Evolutionary conservation across 1,284 basidiomycete species (phyloP).

Genomic region (Cutaneotrichosporon mucoides): DNA sequence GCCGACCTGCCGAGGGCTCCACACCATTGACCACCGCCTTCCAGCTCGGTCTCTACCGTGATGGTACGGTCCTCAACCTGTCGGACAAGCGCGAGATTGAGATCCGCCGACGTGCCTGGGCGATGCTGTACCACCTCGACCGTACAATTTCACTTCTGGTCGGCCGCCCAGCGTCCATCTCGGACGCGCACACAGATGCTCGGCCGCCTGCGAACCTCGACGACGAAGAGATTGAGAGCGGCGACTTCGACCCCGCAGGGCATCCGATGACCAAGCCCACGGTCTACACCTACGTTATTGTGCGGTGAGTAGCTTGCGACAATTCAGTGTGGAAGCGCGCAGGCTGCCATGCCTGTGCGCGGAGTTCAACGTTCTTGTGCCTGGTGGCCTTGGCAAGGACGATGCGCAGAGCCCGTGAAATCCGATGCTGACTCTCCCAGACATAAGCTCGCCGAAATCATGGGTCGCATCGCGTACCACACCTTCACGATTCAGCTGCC

Average conservation of each 20-base stretch:
- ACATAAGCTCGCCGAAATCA: constrained; percentile 49
- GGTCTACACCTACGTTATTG: constrained; percentile 48
- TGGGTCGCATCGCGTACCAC: constrained; percentile 50
- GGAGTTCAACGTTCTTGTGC: no score
- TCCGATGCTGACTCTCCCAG: constrained; percentile 15
- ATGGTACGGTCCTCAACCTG: constrained; percentile 49
- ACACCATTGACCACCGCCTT: constrained; percentile 51
- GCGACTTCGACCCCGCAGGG: constrained; percentile 48
- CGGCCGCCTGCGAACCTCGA: constrained; percentile 49
- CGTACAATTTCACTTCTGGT: constrained; percentile 50
- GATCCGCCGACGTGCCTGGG: constrained; percentile 49
- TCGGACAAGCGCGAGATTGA: constrained; percentile 50
- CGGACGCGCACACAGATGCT: constrained; percentile 50
- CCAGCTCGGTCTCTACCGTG: constrained; percentile 50
- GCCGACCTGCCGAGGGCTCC: constrained; percentile 50
- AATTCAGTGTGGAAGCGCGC: no score
- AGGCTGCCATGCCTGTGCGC: not conserved
- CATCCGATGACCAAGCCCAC: constrained; percentile 49
- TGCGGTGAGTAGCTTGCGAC: constrained; percentile 30
- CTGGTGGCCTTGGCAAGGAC: no score
- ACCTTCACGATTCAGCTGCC: constrained; percentile 52
- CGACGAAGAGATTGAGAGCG: constrained; percentile 49
- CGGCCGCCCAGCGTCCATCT: constrained; percentile 49
- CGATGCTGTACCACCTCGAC: constrained; percentile 50
- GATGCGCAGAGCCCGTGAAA: no score